Conservation (phyloP, 2,329 filamentous ascomycete species). For the Fonsecaea monophora region DNA sequence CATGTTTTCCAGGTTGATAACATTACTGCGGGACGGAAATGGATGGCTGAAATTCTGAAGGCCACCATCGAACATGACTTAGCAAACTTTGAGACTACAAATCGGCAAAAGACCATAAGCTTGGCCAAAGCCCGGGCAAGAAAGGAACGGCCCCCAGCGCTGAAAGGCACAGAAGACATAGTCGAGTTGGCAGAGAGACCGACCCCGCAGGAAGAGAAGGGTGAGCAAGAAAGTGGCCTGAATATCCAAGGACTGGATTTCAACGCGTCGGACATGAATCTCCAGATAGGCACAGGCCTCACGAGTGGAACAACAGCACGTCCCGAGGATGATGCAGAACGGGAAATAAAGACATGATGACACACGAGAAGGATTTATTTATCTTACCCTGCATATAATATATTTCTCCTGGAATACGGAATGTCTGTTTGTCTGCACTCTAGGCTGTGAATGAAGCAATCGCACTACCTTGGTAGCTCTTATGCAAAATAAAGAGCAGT, state of each 20-base stretch:
- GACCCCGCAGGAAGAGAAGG: slow-evolving; percentile 25
- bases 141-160: slow-evolving; percentile 85
- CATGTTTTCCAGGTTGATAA: slow-evolving; percentile 98
- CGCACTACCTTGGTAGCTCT: too few relatives aligned
- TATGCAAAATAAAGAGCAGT: not conserved
- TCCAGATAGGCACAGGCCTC: slow-evolving; percentile 20
- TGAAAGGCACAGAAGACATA: slow-evolving; percentile 67
- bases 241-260: slow-evolving; percentile 37
- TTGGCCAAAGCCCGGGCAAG: slow-evolving; percentile 85
- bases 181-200: slow-evolving; percentile 26
- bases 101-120: slow-evolving; percentile 96
- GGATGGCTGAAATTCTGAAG: slow-evolving; percentile 99
- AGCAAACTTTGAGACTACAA: slow-evolving; percentile 76
- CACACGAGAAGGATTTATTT: not conserved
- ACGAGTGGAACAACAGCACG: slow-evolving; percentile 5
- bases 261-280: slow-evolving; percentile 31
- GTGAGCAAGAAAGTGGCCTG: slow-evolving; percentile 29
- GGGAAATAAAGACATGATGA: slow-evolving; percentile 23
- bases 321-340: slow-evolving; percentile 18
- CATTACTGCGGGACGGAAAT: slow-evolving; percentile 82
- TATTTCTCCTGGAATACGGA: slow-evolving; percentile 14
- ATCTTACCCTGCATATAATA: slow-evolving; percentile 18
- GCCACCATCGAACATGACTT: slow-evolving; percentile 94
- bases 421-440: not conserved
- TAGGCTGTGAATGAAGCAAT: not conserved